Conservation (phyloP, 176 grass and related monocot genomes). For the Carex cristatella region DNA sequence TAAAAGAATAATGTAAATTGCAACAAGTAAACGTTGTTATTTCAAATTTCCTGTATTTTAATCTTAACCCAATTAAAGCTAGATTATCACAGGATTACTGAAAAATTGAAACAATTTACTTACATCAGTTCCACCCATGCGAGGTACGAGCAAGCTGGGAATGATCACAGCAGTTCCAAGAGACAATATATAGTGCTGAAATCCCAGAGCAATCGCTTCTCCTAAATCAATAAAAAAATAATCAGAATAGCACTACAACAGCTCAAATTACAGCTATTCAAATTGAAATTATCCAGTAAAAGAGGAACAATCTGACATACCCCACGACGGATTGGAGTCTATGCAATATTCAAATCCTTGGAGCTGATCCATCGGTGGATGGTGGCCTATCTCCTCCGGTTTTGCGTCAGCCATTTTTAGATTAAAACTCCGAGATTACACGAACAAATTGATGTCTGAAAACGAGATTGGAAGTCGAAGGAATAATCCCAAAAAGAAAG, state of each 20-base stretch:
- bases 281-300: slow-evolving; percentile 20
- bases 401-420: slow-evolving; percentile 55
- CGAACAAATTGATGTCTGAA: not conserved
- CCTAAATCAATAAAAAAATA: slow-evolving; percentile 27
- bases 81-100: not conserved
- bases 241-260: not conserved
- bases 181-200: slow-evolving; percentile 89
- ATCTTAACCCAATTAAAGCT: not conserved
- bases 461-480: not conserved
- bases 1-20: not conserved
- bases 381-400: slow-evolving; percentile 70
- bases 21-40: not conserved
- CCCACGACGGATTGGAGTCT: slow-evolving; percentile 93
- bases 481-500: slow-evolving; percentile 16
- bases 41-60: not conserved
- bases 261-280: slow-evolving; percentile 18
- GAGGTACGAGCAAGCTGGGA: slow-evolving; percentile 69
- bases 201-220: slow-evolving; percentile 80
- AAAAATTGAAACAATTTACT: slow-evolving; percentile 23
- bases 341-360: slow-evolving; percentile 96
- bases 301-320: slow-evolving; percentile 33
- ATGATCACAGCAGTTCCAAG: slow-evolving; percentile 93
- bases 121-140: slow-evolving; percentile 86
- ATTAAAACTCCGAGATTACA: not conserved
- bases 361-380: slow-evolving; percentile 91